These are phyloP conservation scores for Schizophyllum commune DNA, from an alignment of 1,284 basidiomycete species.

Conservation along the genomic window DNA sequence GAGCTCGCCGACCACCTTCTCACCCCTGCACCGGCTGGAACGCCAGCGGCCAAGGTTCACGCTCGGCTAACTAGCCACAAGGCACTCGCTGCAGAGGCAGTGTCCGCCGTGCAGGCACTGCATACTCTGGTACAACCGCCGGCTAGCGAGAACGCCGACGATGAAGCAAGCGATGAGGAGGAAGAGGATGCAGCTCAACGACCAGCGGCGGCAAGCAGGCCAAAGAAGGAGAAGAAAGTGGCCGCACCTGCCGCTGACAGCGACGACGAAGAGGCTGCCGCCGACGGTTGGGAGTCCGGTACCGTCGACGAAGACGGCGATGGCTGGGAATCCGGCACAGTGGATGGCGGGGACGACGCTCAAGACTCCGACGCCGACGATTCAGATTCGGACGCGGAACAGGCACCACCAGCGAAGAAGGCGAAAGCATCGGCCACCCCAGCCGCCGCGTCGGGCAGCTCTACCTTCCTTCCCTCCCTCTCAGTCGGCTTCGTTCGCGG, in stretches of 20 bases:
- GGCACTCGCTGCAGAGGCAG: constrained; percentile 56
- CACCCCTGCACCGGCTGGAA: constrained; percentile 28
- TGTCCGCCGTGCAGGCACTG: constrained; percentile 43
- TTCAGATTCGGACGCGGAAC: neutral
- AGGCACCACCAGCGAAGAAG: constrained; percentile 7
- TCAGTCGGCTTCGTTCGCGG: constrained; percentile 79
- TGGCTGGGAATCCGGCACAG: neutral
- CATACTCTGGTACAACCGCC: constrained; percentile 33
- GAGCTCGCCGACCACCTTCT: constrained; percentile 31
- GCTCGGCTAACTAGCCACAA: constrained; percentile 75
- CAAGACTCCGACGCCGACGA: neutral
- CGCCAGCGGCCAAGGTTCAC: constrained; percentile 54
- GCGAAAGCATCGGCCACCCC: constrained; percentile 14
- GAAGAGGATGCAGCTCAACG: neutral
- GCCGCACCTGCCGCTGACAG: neutral
- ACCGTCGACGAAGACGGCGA: neutral
- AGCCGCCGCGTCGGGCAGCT: constrained; percentile 21
- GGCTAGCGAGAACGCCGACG: neutral
- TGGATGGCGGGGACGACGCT: neutral
- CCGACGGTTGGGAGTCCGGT: neutral
- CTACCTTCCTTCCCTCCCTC: constrained; percentile 85
- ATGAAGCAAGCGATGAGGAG: neutral
- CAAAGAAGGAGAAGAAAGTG: neutral
- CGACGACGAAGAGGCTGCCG: neutral
- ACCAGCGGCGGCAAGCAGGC: neutral